Percentiles rank a stretch among this genome's conserved stretches.
Conservation (phyloP, 2,329 filamentous ascomycete genomes). For the Epichloe gansuensis region DNA sequence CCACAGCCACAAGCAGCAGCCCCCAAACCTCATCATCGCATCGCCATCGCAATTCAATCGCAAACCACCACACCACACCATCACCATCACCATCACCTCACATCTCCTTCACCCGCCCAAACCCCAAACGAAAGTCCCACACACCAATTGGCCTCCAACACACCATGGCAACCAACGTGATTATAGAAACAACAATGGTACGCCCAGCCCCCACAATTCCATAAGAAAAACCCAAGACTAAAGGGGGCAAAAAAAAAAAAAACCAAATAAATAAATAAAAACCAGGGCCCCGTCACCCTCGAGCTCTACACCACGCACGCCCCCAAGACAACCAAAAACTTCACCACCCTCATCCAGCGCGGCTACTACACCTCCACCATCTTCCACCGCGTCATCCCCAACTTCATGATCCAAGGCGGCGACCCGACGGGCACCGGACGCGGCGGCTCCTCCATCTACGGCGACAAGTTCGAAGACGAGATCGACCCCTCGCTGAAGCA, state of each 20-base stretch:
- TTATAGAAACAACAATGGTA: conserved; percentile 79
- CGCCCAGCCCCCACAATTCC: conserved; percentile 12
- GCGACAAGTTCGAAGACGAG: conserved; percentile 90
- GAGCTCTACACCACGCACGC: conserved; percentile 88
- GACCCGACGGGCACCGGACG: conserved; percentile 90
- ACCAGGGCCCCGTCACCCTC: conserved; percentile 66
- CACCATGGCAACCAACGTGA: conserved; percentile 63
- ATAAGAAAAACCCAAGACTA: too few species aligned
- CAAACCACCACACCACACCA: not conserved
- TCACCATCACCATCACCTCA: not conserved
- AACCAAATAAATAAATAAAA: not conserved
- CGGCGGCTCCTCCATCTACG: conserved; percentile 81
- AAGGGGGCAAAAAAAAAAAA: too few species aligned
- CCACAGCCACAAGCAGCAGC: not conserved
- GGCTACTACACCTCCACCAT: conserved; percentile 80
- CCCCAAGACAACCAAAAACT: conserved; percentile 82
- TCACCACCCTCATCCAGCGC: conserved; percentile 62
- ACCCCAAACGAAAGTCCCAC: not conserved
- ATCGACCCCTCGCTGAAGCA: conserved; percentile 70
- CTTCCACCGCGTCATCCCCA: conserved; percentile 89
- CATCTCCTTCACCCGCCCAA: too few species aligned
- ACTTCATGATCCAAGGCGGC: conserved; percentile 94
- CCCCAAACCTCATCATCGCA: too few species aligned
- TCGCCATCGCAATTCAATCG: not conserved
- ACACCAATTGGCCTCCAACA: not conserved